phyloP scores from a whole-genome alignment of 2,329 filamentous ascomycete genomes.

The Parastagonospora nodorum region DNA sequence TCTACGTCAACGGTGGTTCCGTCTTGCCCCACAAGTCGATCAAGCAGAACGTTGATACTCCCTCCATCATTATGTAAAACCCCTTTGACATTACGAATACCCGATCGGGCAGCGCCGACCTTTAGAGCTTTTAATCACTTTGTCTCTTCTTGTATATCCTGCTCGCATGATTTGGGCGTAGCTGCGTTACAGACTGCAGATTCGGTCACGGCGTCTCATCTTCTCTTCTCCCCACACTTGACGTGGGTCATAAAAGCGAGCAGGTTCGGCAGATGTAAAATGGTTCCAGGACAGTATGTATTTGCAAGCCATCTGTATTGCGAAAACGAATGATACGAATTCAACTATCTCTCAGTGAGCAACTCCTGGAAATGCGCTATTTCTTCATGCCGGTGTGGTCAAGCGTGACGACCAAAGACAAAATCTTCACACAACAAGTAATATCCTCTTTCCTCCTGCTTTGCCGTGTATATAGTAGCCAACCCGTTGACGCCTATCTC shows the following conservation, averaged over 20 bases:
- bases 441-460: no score
- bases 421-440: no score
- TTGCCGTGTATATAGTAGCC: neutral
- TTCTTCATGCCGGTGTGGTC: no score
- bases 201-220: slow-evolving; percentile 9
- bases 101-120: slow-evolving; percentile 7
- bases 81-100: slow-evolving; percentile 6
- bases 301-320: neutral
- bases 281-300: slow-evolving; percentile 7
- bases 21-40: slow-evolving; percentile 98
- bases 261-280: slow-evolving; percentile 11
- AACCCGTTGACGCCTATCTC: neutral
- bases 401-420: no score
- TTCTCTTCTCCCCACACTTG: slow-evolving; percentile 13
- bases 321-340: neutral
- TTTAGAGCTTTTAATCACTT: slow-evolving; percentile 38
- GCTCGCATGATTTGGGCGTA: slow-evolving; percentile 22
- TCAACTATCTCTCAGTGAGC: neutral
- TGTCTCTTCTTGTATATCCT: slow-evolving; percentile 41
- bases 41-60: slow-evolving; percentile 88
- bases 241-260: slow-evolving; percentile 20
- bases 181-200: slow-evolving; percentile 15
- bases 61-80: slow-evolving; percentile 55
- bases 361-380: no score
- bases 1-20: slow-evolving; percentile 96